Evolutionary conservation across 352 stramenopile genomes (phyloP).

Genomic region (Ochromonadaceae sp.): DNA sequence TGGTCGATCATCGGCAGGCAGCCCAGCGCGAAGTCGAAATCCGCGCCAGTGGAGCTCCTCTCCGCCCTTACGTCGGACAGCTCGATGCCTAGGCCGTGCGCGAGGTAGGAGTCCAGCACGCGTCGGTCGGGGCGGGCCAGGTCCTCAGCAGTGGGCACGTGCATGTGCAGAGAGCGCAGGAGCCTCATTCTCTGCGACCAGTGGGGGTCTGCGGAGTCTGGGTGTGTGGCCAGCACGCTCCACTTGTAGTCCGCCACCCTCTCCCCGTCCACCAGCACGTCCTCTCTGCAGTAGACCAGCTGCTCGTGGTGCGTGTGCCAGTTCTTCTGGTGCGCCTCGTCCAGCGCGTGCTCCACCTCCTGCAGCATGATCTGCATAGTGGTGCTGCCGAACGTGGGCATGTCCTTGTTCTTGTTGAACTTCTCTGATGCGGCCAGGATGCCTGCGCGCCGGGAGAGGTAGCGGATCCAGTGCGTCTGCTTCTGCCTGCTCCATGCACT

Average conservation of each 20-base stretch:
- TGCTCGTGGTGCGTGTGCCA: constrained; percentile 31
- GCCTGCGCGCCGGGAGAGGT: constrained; percentile 25
- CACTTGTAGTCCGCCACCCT: constrained; percentile 26
- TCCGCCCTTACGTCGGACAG: constrained; percentile 22
- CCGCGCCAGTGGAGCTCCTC: constrained; percentile 6
- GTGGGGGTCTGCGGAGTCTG: constrained; percentile 21
- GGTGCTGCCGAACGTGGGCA: constrained; percentile 32
- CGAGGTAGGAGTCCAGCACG: constrained; percentile 33
- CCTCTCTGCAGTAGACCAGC: constrained; percentile 25
- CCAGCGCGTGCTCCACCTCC: constrained; percentile 28
- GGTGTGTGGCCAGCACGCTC: constrained; percentile 29
- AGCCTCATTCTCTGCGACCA: constrained; percentile 20
- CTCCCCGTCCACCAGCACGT: constrained; percentile 27
- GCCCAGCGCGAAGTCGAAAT: constrained; percentile 4
- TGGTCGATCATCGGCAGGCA: constrained; percentile 29
- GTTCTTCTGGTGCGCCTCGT: constrained; percentile 20
- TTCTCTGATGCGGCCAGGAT: constrained; percentile 17
- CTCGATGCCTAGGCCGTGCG: constrained; percentile 29
- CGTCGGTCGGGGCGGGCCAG: constrained; percentile 20
- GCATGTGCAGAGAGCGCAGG: constrained; percentile 30
- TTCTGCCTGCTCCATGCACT: constrained; percentile 22
- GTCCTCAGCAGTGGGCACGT: constrained; percentile 26
- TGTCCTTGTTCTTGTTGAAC: constrained; percentile 34
- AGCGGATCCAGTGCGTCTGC: constrained; percentile 31
- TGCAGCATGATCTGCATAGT: constrained; percentile 36